Conservation (phyloP, 306 rosid species). For the Canavalia gladiata region DNA sequence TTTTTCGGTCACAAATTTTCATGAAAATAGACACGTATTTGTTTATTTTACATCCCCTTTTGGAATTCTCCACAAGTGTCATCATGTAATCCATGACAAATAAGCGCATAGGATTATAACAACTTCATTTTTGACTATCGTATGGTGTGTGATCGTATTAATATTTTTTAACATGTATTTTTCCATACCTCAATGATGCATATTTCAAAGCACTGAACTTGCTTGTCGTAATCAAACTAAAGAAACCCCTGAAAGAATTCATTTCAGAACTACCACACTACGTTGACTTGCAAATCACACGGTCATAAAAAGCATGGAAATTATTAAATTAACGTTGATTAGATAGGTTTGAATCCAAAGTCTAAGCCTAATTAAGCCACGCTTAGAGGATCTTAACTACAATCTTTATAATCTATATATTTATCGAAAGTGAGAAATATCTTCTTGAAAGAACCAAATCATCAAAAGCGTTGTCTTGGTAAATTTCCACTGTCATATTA, state of each 20-base stretch:
- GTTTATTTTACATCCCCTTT: background rate
- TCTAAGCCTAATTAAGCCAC: conserved; percentile 22
- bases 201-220: background rate
- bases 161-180: background rate
- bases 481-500: conserved; percentile 28
- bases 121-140: background rate
- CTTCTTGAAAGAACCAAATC: background rate
- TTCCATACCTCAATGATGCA: background rate
- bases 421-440: conserved; percentile 7
- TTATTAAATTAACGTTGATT: background rate
- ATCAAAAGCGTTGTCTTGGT: conserved; percentile 12
- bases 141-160: background rate
- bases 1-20: background rate
- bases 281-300: conserved; percentile 30
- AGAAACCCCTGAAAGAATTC: background rate
- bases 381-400: background rate
- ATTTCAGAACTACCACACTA: conserved; percentile 25
- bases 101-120: background rate
- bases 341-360: background rate
- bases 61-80: background rate
- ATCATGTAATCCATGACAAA: conserved; percentile 8
- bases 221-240: conserved; percentile 2
- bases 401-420: background rate
- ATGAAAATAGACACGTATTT: background rate
- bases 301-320: background rate